These are phyloP conservation scores for Mallotus nudiflorus DNA, from an alignment of 345 rosid species.

Conservation along the genomic window DNA sequence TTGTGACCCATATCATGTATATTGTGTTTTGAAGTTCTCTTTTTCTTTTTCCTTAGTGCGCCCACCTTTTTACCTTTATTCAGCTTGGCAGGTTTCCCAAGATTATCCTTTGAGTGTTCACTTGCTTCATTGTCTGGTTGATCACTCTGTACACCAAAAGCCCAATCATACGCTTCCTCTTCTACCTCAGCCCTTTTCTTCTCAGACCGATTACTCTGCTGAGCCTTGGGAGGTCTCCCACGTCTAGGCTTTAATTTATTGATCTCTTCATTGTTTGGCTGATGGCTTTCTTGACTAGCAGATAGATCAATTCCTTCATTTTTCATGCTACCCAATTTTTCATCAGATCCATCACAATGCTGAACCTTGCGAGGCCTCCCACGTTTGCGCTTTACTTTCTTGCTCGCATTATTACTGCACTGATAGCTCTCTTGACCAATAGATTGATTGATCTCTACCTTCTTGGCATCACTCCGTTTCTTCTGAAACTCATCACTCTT, in stretches of 20 bases:
- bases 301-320: constrained; percentile 1
- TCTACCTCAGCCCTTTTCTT: neutral
- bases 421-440: neutral
- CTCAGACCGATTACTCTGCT: constrained; percentile 5
- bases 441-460: constrained; percentile 18
- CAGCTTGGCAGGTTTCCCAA: constrained; percentile 32
- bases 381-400: constrained; percentile 1
- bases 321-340: neutral
- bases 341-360: constrained; percentile 4
- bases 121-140: neutral
- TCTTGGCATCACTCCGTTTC: constrained; percentile 12
- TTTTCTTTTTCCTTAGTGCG: neutral
- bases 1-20: neutral
- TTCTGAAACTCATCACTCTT: constrained; percentile 17
- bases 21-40: neutral
- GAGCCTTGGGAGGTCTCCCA: constrained; percentile 32
- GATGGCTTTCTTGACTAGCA: neutral
- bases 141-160: neutral
- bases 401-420: neutral
- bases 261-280: neutral
- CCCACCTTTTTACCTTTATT: neutral
- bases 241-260: constrained; percentile 15
- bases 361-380: constrained; percentile 38
- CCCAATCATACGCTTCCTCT: constrained; percentile 8
- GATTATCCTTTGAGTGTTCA: constrained; percentile 19